A percentile compares a stretch with the other conserved stretches of the same genome.
These are phyloP conservation scores for Cucumis melo DNA, from an alignment of 306 rosid genomes.

Conservation along the genomic window DNA sequence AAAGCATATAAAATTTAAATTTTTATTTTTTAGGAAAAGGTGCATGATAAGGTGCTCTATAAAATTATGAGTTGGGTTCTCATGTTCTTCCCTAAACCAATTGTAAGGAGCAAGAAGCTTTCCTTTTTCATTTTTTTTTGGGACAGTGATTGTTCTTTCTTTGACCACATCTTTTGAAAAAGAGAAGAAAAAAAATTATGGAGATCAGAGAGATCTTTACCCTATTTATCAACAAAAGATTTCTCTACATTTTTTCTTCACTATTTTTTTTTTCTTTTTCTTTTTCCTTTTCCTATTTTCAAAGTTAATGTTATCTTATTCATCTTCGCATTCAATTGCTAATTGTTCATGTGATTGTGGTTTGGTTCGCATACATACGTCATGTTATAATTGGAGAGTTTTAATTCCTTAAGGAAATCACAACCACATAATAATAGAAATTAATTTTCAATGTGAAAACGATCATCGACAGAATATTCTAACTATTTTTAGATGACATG, in stretches of 20 bases:
- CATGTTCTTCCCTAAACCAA: constrained; percentile 26
- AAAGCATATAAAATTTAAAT: neutral
- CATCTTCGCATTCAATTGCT: neutral
- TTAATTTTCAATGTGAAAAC: neutral
- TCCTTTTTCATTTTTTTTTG: constrained; percentile 13
- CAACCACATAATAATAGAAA: neutral
- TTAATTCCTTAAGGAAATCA: neutral
- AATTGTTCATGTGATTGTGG: neutral
- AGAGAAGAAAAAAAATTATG: too few relatives aligned
- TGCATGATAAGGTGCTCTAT: constrained; percentile 18
- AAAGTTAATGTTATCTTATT: neutral
- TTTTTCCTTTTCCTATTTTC: too few relatives aligned
- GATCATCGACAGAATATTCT: neutral
- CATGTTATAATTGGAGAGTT: neutral
- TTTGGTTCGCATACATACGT: neutral
- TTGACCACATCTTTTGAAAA: constrained; percentile 32
- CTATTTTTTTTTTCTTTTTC: too few relatives aligned
- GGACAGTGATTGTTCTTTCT: constrained; percentile 12
- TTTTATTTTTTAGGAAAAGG: neutral
- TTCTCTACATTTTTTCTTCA: neutral
- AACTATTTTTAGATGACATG: neutral
- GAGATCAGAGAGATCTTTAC: constrained; percentile 8
- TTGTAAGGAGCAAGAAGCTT: constrained; percentile 21
- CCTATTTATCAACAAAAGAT: neutral
- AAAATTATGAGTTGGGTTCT: constrained; percentile 15